Percentiles rank a stretch among this genome's conserved stretches.
These are phyloP conservation scores for Colletotrichum higginsianum DNA, from an alignment of 2,329 filamentous ascomycete genomes.

Conservation along the genomic window DNA sequence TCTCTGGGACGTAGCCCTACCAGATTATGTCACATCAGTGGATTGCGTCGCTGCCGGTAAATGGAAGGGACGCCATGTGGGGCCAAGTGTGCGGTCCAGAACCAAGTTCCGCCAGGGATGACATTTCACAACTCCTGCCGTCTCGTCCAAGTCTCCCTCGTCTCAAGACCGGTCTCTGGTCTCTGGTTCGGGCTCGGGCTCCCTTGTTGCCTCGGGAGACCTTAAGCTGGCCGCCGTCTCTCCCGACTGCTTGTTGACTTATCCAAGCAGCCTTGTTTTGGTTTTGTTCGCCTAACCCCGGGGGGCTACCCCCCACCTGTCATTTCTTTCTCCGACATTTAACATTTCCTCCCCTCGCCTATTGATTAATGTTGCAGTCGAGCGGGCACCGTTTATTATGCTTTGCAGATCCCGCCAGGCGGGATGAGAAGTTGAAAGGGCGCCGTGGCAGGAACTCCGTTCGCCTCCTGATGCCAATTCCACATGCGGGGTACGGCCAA, in stretches of 20 bases:
- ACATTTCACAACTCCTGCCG: neutral
- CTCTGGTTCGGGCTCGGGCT: neutral
- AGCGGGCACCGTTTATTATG: slow-evolving; percentile 14
- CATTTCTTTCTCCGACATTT: slow-evolving; percentile 17
- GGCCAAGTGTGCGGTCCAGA: slow-evolving; percentile 11
- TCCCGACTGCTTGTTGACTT: too few relatives aligned
- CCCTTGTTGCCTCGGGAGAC: too few relatives aligned
- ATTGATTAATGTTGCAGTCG: slow-evolving; percentile 3
- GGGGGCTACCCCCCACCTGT: neutral
- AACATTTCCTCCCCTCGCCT: slow-evolving; percentile 1
- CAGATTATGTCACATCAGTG: slow-evolving; percentile 25
- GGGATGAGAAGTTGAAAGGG: neutral
- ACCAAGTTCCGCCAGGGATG: slow-evolving; percentile 6
- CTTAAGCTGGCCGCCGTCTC: too few relatives aligned
- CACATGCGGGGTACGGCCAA: slow-evolving; percentile 16
- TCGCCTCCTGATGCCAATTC: neutral
- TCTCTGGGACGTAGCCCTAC: slow-evolving; percentile 27
- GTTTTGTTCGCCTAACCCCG: neutral
- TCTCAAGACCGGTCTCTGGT: neutral
- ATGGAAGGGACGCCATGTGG: slow-evolving; percentile 16
- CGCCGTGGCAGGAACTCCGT: neutral
- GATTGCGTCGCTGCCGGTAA: slow-evolving; percentile 9
- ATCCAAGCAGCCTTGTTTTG: neutral
- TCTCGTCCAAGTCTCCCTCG: neutral
- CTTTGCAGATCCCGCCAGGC: slow-evolving; percentile 10